Evolutionary conservation across 2,329 filamentous ascomycete genomes (phyloP).

Genomic region (Neonectria punicea): DNA sequence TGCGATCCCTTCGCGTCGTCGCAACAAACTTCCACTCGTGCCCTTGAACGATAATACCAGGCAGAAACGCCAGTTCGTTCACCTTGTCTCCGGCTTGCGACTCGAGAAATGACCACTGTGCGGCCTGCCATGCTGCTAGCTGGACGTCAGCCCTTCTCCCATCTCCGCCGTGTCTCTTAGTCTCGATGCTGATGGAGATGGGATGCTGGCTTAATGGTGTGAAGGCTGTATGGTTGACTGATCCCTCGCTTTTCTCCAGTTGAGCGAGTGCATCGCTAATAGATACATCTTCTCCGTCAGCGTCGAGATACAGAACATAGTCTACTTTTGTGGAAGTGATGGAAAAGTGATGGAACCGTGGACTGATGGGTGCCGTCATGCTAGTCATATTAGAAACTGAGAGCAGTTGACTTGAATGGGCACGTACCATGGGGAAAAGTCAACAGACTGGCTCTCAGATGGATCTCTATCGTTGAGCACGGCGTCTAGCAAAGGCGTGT

Average conservation of each 20-base stretch:
- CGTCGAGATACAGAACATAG: slow-evolving; percentile 16
- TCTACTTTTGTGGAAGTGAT: slow-evolving; percentile 8
- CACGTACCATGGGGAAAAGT: slow-evolving; percentile 16
- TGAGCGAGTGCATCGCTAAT: not conserved
- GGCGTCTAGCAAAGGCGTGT: slow-evolving; percentile 14
- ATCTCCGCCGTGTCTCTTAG: slow-evolving; percentile 12
- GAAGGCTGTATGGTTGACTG: slow-evolving; percentile 22
- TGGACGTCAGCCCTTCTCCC: slow-evolving; percentile 8
- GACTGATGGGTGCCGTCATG: slow-evolving; percentile 12
- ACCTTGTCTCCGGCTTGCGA: not conserved
- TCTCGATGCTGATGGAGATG: slow-evolving; percentile 21
- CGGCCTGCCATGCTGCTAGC: slow-evolving; percentile 17
- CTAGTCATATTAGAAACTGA: slow-evolving; percentile 3
- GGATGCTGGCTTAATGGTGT: slow-evolving; percentile 1
- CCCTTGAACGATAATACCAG: slow-evolving; percentile 11
- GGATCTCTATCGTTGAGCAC: not conserved
- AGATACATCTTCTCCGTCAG: not conserved
- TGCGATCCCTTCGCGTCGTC: slow-evolving; percentile 2
- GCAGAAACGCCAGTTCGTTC: slow-evolving; percentile 7
- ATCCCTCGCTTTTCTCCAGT: not conserved
- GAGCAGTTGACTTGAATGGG: not conserved
- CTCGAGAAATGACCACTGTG: slow-evolving; percentile 13
- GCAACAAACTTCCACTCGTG: slow-evolving; percentile 13
- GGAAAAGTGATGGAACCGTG: not conserved
- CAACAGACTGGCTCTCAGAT: not conserved